These are phyloP conservation scores for Daldinia loculata DNA, from an alignment of 495 filamentous ascomycete genomes.

Conservation along the genomic window DNA sequence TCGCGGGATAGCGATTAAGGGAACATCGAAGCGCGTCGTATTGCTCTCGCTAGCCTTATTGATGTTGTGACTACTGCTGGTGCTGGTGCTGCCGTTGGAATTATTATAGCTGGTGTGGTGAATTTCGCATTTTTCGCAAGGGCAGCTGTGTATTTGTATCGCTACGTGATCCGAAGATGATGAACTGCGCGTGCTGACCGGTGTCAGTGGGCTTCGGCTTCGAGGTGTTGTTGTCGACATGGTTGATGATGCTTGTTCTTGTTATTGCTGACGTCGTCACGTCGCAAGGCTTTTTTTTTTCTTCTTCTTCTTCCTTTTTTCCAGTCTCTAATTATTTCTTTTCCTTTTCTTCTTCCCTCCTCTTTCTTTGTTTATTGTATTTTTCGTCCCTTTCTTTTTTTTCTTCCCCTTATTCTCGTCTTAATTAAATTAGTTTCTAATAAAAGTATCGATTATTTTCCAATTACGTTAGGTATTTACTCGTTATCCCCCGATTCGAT, in stretches of 20 bases:
- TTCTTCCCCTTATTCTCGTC: not conserved
- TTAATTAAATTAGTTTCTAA: not conserved
- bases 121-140: constrained; percentile 39
- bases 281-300: constrained; percentile 8
- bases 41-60: constrained; percentile 13
- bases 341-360: not conserved
- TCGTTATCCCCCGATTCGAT: not conserved
- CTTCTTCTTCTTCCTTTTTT: not conserved
- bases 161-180: constrained; percentile 28
- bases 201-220: constrained; percentile 39
- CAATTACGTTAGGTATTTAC: not conserved
- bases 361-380: not conserved
- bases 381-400: not conserved
- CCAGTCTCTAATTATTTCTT: not conserved
- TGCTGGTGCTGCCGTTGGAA: not conserved
- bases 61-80: not conserved
- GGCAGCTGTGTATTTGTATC: constrained; percentile 28
- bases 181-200: constrained; percentile 29
- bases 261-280: constrained; percentile 9
- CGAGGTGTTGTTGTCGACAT: constrained; percentile 39
- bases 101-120: not conserved
- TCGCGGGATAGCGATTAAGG: constrained; percentile 40
- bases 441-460: not conserved
- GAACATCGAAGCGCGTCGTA: constrained; percentile 39
- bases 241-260: constrained; percentile 1